These are phyloP conservation scores for Martensiomyces pterosporus DNA, from an alignment of 192 early-diverging fungal species.

Conservation along the genomic window DNA sequence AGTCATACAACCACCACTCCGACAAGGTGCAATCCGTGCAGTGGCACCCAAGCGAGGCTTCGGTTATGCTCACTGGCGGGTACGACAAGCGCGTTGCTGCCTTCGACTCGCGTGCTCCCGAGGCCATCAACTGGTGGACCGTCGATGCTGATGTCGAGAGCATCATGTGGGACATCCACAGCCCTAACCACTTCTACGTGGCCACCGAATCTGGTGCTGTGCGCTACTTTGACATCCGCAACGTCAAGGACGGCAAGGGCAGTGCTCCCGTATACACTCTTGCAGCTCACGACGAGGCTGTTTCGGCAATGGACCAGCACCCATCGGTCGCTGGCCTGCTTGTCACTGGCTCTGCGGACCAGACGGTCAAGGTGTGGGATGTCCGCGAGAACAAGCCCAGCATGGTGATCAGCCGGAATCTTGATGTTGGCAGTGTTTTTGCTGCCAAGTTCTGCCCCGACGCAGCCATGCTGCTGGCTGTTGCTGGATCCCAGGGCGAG, in stretches of 20 bases:
- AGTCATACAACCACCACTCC: slow-evolving; percentile 81
- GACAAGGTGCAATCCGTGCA: slow-evolving; percentile 87
- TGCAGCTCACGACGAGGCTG: slow-evolving; percentile 89
- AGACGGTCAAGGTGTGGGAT: slow-evolving; percentile 92
- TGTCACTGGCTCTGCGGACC: slow-evolving; percentile 90
- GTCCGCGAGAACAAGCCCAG: slow-evolving; percentile 65
- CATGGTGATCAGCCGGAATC: slow-evolving; percentile 82
- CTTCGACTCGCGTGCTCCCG: slow-evolving; percentile 89
- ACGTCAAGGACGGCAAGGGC: slow-evolving; percentile 22
- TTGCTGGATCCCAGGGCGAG: slow-evolving; percentile 86
- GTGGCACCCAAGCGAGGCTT: slow-evolving; percentile 88
- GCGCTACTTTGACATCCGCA: slow-evolving; percentile 81
- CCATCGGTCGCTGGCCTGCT: slow-evolving; percentile 72
- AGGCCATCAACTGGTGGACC: slow-evolving; percentile 61
- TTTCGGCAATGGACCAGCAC: slow-evolving; percentile 84
- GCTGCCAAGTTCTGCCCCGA: slow-evolving; percentile 83
- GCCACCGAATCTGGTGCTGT: slow-evolving; percentile 90
- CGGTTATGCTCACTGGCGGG: slow-evolving; percentile 83
- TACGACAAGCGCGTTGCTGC: slow-evolving; percentile 87
- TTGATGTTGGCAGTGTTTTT: slow-evolving; percentile 85
- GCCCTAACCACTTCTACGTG: slow-evolving; percentile 72
- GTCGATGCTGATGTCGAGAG: slow-evolving; percentile 86
- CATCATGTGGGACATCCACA: slow-evolving; percentile 87
- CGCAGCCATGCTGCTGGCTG: slow-evolving; percentile 82
- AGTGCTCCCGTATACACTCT: slow-evolving; percentile 73